These are phyloP conservation scores for Glebionis coronaria DNA, from an alignment of 129 eudicot species.

Conservation along the genomic window DNA sequence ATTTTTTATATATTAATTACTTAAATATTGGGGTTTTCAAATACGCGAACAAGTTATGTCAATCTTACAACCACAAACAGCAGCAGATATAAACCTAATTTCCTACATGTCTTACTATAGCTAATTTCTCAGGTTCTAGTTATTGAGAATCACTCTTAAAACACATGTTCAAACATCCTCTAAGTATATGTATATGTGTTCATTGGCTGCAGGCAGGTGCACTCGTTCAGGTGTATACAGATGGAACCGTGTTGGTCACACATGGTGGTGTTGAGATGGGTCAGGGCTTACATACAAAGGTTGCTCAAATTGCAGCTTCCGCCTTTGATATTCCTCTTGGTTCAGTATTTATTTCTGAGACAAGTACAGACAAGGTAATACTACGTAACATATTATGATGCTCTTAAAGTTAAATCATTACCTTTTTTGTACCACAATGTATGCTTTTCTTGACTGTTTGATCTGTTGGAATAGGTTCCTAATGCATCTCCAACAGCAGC, in stretches of 20 bases:
- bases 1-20: too few relatives aligned
- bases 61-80: neutral
- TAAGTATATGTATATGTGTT: neutral
- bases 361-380: slow-evolving; percentile 97
- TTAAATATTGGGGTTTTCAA: too few relatives aligned
- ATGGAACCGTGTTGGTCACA: slow-evolving; percentile 95
- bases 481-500: slow-evolving; percentile 99
- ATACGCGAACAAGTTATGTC: neutral
- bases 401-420: neutral
- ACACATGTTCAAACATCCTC: neutral
- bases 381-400: neutral
- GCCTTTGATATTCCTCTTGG: slow-evolving; percentile 81
- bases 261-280: slow-evolving; percentile 99
- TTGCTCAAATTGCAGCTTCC: slow-evolving; percentile 95
- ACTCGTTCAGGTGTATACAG: slow-evolving; percentile 93
- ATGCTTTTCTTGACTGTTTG: slow-evolving; percentile 10
- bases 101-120: neutral
- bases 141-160: neutral
- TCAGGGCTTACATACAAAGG: slow-evolving; percentile 95
- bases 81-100: neutral
- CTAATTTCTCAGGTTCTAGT: neutral
- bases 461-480: slow-evolving; percentile 61
- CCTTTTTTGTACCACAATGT: neutral
- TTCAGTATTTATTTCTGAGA: slow-evolving; percentile 90
- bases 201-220: slow-evolving; percentile 78